These are phyloP conservation scores for Globisporangium viniferum DNA, from an alignment of 352 stramenopile species.

Conservation along the genomic window DNA sequence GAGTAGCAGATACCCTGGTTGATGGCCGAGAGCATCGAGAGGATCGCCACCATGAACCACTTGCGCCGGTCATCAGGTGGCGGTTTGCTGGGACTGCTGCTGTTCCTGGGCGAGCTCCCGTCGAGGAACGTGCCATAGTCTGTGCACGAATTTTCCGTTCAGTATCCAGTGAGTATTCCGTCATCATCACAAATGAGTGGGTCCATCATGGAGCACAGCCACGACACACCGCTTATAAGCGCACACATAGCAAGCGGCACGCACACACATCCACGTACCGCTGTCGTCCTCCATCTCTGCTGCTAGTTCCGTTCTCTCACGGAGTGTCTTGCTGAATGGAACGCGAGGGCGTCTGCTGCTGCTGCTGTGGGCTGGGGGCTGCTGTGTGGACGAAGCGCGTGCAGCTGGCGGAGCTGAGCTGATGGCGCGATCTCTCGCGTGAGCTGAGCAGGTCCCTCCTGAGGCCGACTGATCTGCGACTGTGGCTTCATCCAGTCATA, in stretches of 20 bases:
- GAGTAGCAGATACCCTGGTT: slow-evolving; percentile 82
- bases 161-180: not conserved
- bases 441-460: not conserved
- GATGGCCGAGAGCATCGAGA: slow-evolving; percentile 57
- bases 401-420: not conserved
- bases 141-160: not conserved
- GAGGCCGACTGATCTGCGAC: not conserved
- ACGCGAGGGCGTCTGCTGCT: not conserved
- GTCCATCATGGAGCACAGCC: not conserved
- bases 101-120: not conserved
- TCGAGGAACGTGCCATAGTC: slow-evolving; percentile 7
- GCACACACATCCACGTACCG: not conserved
- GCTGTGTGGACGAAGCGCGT: not conserved
- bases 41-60: slow-evolving; percentile 69
- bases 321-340: not conserved
- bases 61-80: slow-evolving; percentile 21
- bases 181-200: not conserved
- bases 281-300: slow-evolving; percentile 2
- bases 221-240: not conserved
- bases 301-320: not conserved
- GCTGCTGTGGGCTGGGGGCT: not conserved
- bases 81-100: not conserved
- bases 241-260: not conserved
- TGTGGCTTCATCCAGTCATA: too few relatives aligned
- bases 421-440: not conserved